phyloP scores from a whole-genome alignment of 1,139 yeast genomes.

The Scheffersomyces cryptocercus region DNA sequence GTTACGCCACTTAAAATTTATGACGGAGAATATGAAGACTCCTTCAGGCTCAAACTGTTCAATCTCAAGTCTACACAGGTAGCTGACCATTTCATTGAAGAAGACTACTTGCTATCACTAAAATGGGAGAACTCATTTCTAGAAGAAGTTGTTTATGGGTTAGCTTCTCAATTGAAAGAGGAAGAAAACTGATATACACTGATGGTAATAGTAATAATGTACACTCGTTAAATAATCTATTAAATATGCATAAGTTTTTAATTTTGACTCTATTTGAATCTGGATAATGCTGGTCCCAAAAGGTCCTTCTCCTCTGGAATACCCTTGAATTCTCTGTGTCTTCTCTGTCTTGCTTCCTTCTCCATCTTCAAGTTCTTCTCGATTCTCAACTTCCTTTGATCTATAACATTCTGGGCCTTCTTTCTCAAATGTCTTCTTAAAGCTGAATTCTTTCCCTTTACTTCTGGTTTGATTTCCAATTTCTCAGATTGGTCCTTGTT shows the following conservation, averaged over 20 bases:
- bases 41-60: no score
- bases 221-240: background rate
- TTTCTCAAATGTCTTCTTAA: conserved; percentile 80
- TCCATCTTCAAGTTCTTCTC: conserved; percentile 76
- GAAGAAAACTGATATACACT: no score
- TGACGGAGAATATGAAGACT: no score
- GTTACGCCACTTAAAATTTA: no score
- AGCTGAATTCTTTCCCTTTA: conserved; percentile 80
- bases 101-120: background rate
- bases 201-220: background rate
- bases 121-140: background rate
- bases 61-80: no score
- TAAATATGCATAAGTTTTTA: background rate
- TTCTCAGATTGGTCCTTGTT: conserved; percentile 34
- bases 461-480: conserved; percentile 57
- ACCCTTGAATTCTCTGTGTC: conserved; percentile 49
- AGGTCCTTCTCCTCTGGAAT: conserved; percentile 52
- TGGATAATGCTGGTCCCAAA: conserved; percentile 57
- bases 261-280: conserved; percentile 41
- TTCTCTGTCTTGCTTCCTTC: conserved; percentile 67
- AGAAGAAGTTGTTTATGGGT: background rate
- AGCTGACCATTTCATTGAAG: no score
- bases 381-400: conserved; percentile 81
- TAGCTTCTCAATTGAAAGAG: no score
- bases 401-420: conserved; percentile 83